A percentile compares a stretch with the other conserved stretches of the same genome.
Evolutionary conservation across 306 rosid genomes (phyloP).

Genomic region (Vigna trinervia): DNA sequence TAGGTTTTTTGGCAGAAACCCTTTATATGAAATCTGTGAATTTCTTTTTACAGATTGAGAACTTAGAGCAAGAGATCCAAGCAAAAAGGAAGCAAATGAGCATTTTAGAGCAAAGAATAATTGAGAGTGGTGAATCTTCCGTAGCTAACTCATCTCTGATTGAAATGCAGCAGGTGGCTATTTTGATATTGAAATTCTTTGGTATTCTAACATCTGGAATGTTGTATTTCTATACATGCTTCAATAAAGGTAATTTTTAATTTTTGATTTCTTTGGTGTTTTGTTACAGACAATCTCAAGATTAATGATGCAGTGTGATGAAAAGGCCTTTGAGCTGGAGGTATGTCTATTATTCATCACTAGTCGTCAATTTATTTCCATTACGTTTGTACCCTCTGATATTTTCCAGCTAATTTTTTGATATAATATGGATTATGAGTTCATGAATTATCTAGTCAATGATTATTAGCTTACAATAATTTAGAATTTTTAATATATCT

Average conservation of each 20-base stretch:
- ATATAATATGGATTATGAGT: conserved; percentile 20
- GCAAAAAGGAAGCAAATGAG: conserved; percentile 90
- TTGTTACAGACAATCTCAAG: conserved; percentile 75
- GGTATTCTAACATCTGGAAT: conserved; percentile 31
- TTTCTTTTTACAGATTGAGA: conserved; percentile 67
- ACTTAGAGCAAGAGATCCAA: conserved; percentile 87
- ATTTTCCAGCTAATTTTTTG: not conserved
- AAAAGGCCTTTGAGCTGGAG: conserved; percentile 94
- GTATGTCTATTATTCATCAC: conserved; percentile 55
- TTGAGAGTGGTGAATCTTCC: conserved; percentile 84
- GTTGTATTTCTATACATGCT: conserved; percentile 15
- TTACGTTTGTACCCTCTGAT: conserved; percentile 9
- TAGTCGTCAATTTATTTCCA: conserved; percentile 30
- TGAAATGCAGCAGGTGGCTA: conserved; percentile 94
- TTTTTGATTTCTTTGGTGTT: conserved; percentile 29
- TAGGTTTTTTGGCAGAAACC: conserved; percentile 18
- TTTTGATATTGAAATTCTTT: conserved; percentile 19
- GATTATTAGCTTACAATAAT: conserved; percentile 29
- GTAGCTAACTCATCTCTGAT: conserved; percentile 69
- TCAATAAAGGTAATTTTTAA: conserved; percentile 30
- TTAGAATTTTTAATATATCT: not conserved
- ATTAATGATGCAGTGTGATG: conserved; percentile 80
- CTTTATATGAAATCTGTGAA: conserved; percentile 30
- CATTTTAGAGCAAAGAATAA: conserved; percentile 80
- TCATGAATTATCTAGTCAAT: conserved; percentile 13